Percentiles rank a stretch among this genome's conserved stretches.
Conservation (phyloP, 768 basidiomycete genomes). For the Serendipita sp. region DNA sequence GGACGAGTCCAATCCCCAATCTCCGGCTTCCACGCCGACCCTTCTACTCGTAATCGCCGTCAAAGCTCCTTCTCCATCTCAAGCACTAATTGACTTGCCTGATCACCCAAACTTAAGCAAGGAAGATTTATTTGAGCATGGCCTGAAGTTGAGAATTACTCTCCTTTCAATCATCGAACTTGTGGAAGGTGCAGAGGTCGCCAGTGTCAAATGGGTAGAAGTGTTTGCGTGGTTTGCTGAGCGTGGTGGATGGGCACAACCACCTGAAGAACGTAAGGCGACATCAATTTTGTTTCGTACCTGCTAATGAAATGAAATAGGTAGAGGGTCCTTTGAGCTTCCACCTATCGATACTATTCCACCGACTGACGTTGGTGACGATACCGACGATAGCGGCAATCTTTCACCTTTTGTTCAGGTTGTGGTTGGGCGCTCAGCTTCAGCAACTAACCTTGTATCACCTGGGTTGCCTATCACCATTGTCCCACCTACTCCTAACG, state of each 20-base stretch:
- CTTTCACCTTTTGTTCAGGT: background rate
- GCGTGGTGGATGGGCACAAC: slow-evolving; percentile 22
- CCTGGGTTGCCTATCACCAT: slow-evolving; percentile 7
- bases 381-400: background rate
- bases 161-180: slow-evolving; percentile 67
- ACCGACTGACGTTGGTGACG: background rate
- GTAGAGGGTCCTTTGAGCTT: background rate
- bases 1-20: background rate
- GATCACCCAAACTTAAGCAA: slow-evolving; percentile 35
- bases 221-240: slow-evolving; percentile 77
- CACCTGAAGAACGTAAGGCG: slow-evolving; percentile 11
- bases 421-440: background rate
- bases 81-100: slow-evolving; percentile 29
- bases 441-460: background rate
- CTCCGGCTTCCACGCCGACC: background rate
- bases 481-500: slow-evolving; percentile 8
- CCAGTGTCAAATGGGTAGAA: slow-evolving; percentile 64
- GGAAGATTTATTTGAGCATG: slow-evolving; percentile 53
- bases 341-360: slow-evolving; percentile 2
- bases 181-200: slow-evolving; percentile 71
- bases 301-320: background rate
- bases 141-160: slow-evolving; percentile 74
- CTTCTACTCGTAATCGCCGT: slow-evolving; percentile 20
- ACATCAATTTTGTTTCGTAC: background rate
- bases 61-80: slow-evolving; percentile 24